phyloP scores from a whole-genome alignment of 192 early-diverging fungal species.

The Podila clonocystis region DNA sequence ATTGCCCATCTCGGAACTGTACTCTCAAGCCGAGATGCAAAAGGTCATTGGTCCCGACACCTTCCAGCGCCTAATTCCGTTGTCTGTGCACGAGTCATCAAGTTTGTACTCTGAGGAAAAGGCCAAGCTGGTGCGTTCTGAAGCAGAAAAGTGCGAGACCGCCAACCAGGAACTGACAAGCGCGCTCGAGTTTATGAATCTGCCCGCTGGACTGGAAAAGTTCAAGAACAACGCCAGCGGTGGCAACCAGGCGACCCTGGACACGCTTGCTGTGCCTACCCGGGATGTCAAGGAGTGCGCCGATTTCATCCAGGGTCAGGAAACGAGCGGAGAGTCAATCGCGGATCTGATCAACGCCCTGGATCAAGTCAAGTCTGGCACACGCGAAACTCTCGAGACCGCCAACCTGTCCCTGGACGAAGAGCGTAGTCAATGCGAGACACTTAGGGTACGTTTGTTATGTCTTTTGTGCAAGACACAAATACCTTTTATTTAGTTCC shows the following conservation, averaged over 20 bases:
- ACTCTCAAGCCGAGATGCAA: constrained; percentile 77
- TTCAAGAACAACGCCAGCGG: constrained; percentile 70
- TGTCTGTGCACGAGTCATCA: constrained; percentile 93
- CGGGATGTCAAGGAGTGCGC: constrained; percentile 71
- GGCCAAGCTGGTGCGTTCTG: constrained; percentile 88
- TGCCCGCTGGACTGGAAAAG: constrained; percentile 79
- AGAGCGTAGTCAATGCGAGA: constrained; percentile 89
- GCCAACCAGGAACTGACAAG: constrained; percentile 88
- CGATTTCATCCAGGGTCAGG: constrained; percentile 66
- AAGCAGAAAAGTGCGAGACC: constrained; percentile 80
- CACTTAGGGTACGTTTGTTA: constrained; percentile 62
- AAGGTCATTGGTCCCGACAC: constrained; percentile 93
- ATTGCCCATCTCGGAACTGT: constrained; percentile 78
- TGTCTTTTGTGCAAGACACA: neutral
- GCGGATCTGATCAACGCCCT: constrained; percentile 68
- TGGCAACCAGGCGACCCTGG: constrained; percentile 42
- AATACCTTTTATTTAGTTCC: neutral
- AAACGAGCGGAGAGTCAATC: constrained; percentile 58
- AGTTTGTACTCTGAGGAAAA: constrained; percentile 97
- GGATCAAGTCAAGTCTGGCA: constrained; percentile 72
- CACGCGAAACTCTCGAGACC: constrained; percentile 73
- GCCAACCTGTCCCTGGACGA: constrained; percentile 78
- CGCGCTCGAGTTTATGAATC: constrained; percentile 87
- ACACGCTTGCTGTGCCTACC: constrained; percentile 67
- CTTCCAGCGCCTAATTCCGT: constrained; percentile 87